Evolutionary conservation across 2,329 filamentous ascomycete genomes (phyloP).

Genomic region (Aschersonia sp.): DNA sequence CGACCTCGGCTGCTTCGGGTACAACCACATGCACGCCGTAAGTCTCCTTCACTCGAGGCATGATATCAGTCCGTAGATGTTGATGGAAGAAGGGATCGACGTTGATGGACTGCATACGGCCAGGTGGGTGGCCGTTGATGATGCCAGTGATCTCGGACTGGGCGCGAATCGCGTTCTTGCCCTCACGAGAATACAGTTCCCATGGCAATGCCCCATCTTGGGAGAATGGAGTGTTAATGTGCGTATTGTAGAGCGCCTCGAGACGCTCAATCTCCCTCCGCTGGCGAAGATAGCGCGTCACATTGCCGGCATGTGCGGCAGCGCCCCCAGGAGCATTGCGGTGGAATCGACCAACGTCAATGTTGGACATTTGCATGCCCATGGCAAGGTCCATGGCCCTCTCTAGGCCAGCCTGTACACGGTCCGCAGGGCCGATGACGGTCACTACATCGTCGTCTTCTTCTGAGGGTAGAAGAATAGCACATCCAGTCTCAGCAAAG

Average conservation of each 20-base stretch:
- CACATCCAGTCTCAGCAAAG: conserved; percentile 78
- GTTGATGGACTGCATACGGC: conserved; percentile 49
- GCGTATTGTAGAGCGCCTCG: conserved; percentile 67
- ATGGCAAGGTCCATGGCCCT: conserved; percentile 80
- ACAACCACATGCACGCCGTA: conserved; percentile 62
- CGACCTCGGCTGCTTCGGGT: conserved; percentile 45
- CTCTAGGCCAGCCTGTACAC: conserved; percentile 61
- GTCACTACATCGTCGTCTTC: conserved; percentile 74
- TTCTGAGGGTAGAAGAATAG: conserved; percentile 64
- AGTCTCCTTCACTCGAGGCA: conserved; percentile 47
- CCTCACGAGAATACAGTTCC: conserved; percentile 78
- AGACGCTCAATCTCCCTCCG: conserved; percentile 70
- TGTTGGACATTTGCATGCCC: conserved; percentile 69
- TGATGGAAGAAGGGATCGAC: conserved; percentile 71
- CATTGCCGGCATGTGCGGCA: conserved; percentile 64
- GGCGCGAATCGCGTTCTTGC: conserved; percentile 66
- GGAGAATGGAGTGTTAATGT: conserved; percentile 66
- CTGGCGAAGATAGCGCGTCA: conserved; percentile 78
- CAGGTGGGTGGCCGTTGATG: conserved; percentile 58
- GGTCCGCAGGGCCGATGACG: conserved; percentile 64
- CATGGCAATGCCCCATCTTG: conserved; percentile 60
- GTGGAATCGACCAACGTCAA: conserved; percentile 73
- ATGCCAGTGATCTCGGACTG: conserved; percentile 62
- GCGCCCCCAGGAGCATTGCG: conserved; percentile 57
- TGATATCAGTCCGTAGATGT: conserved; percentile 51